These are phyloP conservation scores for Candida ortonii DNA, from an alignment of 805 yeast genomes.

Conservation along the genomic window DNA sequence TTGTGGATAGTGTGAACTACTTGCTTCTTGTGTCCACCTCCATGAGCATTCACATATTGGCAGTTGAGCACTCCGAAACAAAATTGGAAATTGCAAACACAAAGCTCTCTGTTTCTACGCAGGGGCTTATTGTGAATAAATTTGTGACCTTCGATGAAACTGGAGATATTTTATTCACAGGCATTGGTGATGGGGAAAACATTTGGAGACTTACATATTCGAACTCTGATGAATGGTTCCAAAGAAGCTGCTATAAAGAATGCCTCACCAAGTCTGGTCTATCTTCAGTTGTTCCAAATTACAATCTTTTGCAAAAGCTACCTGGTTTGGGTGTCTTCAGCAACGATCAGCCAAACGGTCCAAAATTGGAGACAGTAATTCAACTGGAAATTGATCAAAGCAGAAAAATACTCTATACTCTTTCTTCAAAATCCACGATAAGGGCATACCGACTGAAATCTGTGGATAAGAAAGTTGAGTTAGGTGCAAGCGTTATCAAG, in stretches of 20 bases:
- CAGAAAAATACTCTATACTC: conserved; percentile 72
- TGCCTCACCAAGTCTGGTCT: conserved; percentile 73
- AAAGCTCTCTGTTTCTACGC: conserved; percentile 73
- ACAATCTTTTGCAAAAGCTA: conserved; percentile 24
- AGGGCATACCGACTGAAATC: conserved; percentile 65
- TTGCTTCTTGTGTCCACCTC: conserved; percentile 78
- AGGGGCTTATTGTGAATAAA: conserved; percentile 69
- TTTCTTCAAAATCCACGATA: conserved; percentile 78
- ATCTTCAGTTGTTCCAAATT: conserved; percentile 47
- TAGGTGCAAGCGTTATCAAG: conserved; percentile 34
- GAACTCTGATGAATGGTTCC: conserved; percentile 82
- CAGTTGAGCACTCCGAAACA: conserved; percentile 53
- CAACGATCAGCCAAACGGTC: conserved; percentile 17
- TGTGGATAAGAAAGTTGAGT: conserved; percentile 34
- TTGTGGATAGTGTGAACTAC: conserved; percentile 72
- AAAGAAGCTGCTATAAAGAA: conserved; percentile 75
- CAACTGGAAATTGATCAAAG: conserved; percentile 74
- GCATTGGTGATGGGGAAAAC: conserved; percentile 72
- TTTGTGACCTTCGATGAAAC: conserved; percentile 59
- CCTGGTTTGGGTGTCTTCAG: conserved; percentile 30
- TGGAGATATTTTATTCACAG: conserved; percentile 80
- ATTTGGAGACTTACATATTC: conserved; percentile 88
- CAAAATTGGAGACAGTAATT: conserved; percentile 53
- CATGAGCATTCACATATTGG: conserved; percentile 70
- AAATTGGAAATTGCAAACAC: conserved; percentile 76